Base-by-base conservation (phyloP, 176 grass and related monocot species). In the Oryza brachyantha region DNA sequence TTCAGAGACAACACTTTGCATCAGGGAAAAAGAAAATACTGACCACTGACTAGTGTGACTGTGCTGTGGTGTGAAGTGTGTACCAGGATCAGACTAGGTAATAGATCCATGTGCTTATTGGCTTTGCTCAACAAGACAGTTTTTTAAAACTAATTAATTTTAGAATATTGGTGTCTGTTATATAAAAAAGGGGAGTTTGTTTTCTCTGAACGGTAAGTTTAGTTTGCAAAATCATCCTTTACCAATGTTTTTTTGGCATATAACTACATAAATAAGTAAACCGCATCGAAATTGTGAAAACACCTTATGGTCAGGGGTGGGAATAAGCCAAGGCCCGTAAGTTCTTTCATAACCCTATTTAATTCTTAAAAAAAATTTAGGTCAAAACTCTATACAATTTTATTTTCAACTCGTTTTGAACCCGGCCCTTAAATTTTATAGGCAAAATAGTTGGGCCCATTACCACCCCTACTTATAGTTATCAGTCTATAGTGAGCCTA, bases 1-100 rank as follows among this genome's bases (percentile, higher is more conserved):
- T 64, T 60, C 68, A 61, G 74, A 83, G 41, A 79, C 55, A 79
- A 64, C 66, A 70, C 43, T 40, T 40, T 65, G 52, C 75, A 43
- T 37, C 58, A 55, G 57, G 66, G 21, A 26, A 25, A 69, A 21
- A 38, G 26, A 69, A n/a, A n/a, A n/a, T n/a, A 69, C 29, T 50
- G 68, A 62, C 12, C 32, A 64, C 42, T 34, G 7, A 71, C 38
- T 46, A 58, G 26, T 77, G 70, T 13, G 41, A n/a, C 7, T 35
- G 29, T 62, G 9, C 3, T 19, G n/a, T 71, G n/a, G 55, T 63
- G 54, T 48, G 40, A 45, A 48, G 39, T 48, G 36, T 42, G 64
- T 62, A 60, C 8, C 6, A 69, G 27, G 42, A 60, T 35, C 50
- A 61, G 50, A 43, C 12, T 14, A 84, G 38, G 65, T 40, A 29